Evolutionary conservation across 2,329 filamentous ascomycete species (phyloP).

Genomic region (Arthrobotrys pseudoclavata): DNA sequence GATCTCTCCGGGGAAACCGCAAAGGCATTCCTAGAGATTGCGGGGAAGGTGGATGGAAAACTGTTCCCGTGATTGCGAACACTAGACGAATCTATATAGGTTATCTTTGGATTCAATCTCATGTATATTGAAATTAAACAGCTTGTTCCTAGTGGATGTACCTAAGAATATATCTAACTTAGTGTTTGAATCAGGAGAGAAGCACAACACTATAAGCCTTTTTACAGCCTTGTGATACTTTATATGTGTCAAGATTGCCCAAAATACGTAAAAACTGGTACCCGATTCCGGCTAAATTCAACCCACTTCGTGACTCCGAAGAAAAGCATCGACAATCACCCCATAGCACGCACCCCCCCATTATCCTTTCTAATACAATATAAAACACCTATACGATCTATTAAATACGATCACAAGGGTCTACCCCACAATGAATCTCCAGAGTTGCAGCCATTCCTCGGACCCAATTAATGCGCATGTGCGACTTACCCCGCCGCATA

Average conservation of each 20-base stretch:
- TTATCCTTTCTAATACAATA: slow-evolving; percentile 27
- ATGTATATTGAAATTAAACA: slow-evolving; percentile 17
- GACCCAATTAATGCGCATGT: slow-evolving; percentile 56
- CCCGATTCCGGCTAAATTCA: slow-evolving; percentile 55
- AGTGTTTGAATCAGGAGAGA: slow-evolving; percentile 26
- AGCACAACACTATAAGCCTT: slow-evolving; percentile 32
- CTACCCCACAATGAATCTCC: slow-evolving; percentile 53
- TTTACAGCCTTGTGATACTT: slow-evolving; percentile 10
- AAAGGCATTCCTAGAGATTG: slow-evolving; percentile 79
- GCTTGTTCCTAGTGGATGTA: slow-evolving; percentile 26
- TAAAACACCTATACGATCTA: slow-evolving; percentile 35
- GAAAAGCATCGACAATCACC: slow-evolving; percentile 39
- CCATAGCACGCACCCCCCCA: neutral
- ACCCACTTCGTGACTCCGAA: slow-evolving; percentile 57
- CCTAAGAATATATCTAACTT: slow-evolving; percentile 24
- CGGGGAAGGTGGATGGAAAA: slow-evolving; percentile 68
- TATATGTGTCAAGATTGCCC: slow-evolving; percentile 34
- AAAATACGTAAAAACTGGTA: neutral
- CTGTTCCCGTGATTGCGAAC: slow-evolving; percentile 48
- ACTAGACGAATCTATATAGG: slow-evolving; percentile 19
- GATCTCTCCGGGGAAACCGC: slow-evolving; percentile 83
- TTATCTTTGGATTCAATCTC: neutral
- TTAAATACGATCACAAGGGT: slow-evolving; percentile 46
- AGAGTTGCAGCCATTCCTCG: slow-evolving; percentile 53
- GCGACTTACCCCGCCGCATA: slow-evolving; percentile 50